These are phyloP conservation scores for Trametes cingulata DNA, from an alignment of 768 basidiomycete species.

Conservation along the genomic window DNA sequence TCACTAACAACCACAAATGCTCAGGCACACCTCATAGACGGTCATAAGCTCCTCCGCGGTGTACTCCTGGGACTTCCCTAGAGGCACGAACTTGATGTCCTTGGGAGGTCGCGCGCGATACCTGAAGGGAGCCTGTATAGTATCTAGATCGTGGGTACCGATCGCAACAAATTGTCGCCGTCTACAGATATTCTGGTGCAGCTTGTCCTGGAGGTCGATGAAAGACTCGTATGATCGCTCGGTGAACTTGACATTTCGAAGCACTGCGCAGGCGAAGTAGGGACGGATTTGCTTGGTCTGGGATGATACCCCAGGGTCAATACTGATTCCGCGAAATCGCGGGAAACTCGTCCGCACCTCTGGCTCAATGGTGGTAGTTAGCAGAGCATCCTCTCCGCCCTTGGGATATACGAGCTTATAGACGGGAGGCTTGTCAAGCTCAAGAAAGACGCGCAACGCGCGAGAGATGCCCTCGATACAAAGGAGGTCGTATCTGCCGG, in stretches of 20 bases:
- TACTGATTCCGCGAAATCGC: neutral
- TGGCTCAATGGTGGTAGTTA: constrained; percentile 68
- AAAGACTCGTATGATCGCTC: constrained; percentile 90
- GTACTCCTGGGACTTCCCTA: constrained; percentile 77
- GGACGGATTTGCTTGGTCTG: constrained; percentile 86
- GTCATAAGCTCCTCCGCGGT: constrained; percentile 92
- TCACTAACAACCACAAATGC: neutral
- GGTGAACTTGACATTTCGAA: constrained; percentile 90
- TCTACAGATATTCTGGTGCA: constrained; percentile 94
- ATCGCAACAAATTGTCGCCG: constrained; percentile 90
- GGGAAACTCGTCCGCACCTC: constrained; percentile 56
- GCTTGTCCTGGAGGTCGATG: constrained; percentile 99
- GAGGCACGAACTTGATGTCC: constrained; percentile 88
- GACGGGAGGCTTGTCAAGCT: constrained; percentile 60
- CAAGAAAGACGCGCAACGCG: constrained; percentile 81
- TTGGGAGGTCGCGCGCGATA: constrained; percentile 82
- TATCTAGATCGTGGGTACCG: constrained; percentile 96
- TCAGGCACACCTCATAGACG: constrained; percentile 75
- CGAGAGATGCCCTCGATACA: constrained; percentile 96
- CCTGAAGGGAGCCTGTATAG: constrained; percentile 82
- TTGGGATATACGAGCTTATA: constrained; percentile 76
- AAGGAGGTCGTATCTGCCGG: constrained; percentile 87
- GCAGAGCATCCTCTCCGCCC: constrained; percentile 61
- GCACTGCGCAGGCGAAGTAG: constrained; percentile 85
- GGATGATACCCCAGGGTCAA: neutral